Base-by-base conservation (phyloP, 352 stramenopile species). In the Globisporangium uncinulatum region DNA sequence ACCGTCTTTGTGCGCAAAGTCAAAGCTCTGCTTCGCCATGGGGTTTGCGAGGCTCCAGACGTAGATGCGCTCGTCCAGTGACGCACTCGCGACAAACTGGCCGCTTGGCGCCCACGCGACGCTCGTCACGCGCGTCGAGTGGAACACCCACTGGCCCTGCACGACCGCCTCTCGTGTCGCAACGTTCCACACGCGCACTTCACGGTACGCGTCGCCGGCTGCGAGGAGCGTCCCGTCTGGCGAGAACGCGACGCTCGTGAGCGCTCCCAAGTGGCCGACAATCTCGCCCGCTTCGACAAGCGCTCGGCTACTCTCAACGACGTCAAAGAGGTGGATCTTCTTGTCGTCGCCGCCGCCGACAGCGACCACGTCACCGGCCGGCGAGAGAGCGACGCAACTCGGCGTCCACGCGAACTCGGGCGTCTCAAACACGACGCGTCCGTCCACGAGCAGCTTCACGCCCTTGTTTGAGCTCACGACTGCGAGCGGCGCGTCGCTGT, bases 31-130 rank as follows among this genome's bases (percentile, higher is more conserved):
- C 65, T 89, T 90, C 21, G 74, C 76, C 66, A 66, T 71, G 17
- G 79, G 79, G 51, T 67, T 90, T 59, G 84, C 77, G 8, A 98
- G 70, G 66, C 86, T 96, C 96, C 96, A 99, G 19, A 99, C 80
- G 73, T 97, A 98, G 59, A 99, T 94, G 54, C 90, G 92, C 62
- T 98, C 96, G 68, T 99, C 96, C 19, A 95, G 79, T 45, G 94
- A 92, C 8, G 93, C 90, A 58, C 89, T 98, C 13, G 87, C 96
- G 7, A 99, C 65, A 37, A 94, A 87, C 48, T 87, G 86, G 57
- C 94, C 86, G 61, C 95, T 94, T 1, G 86, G 84, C 24, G 89
- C 94, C 93, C 96, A 99, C 31, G 94, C 84, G 8, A 99, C 71
- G 46, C 76, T 92, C 29, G 86, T 97, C 45, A 99, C 91, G 21